Evolutionary conservation across 1,284 basidiomycete genomes (phyloP).

Genomic region (Earliella scabrosa): DNA sequence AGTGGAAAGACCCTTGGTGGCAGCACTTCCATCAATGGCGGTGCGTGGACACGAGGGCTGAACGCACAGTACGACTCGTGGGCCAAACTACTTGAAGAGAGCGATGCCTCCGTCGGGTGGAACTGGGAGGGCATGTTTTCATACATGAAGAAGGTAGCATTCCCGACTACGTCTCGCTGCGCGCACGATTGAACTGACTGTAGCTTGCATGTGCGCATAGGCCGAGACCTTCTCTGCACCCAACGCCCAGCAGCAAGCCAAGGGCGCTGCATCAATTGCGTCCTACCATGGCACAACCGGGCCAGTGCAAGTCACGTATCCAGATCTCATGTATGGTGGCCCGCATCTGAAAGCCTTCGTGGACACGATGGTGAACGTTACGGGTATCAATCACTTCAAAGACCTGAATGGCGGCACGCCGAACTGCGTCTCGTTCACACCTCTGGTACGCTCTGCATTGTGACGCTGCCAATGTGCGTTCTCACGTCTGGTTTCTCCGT

Average conservation of each 20-base stretch:
- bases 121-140: constrained; percentile 56
- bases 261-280: constrained; percentile 50
- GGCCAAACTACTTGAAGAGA: constrained; percentile 51
- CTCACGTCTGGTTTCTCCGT: too few relatives aligned
- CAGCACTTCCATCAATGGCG: constrained; percentile 63
- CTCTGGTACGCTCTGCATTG: constrained; percentile 38
- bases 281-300: constrained; percentile 57
- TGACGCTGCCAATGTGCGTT: neutral
- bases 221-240: constrained; percentile 61
- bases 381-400: constrained; percentile 47
- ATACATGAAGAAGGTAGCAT: constrained; percentile 49
- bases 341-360: constrained; percentile 57
- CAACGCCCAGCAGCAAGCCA: constrained; percentile 48
- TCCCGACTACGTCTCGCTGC: too few relatives aligned
- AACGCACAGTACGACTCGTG: constrained; percentile 63
- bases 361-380: constrained; percentile 49
- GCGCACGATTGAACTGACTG: too few relatives aligned
- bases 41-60: constrained; percentile 57
- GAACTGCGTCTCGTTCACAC: constrained; percentile 60
- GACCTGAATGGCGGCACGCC: constrained; percentile 62
- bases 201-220: too few relatives aligned
- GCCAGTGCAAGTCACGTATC: constrained; percentile 56
- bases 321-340: constrained; percentile 58
- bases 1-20: constrained; percentile 58
- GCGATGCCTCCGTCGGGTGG: constrained; percentile 55